Percentiles rank a stretch among this genome's conserved stretches.
Evolutionary conservation across 176 grass and related monocot genomes (phyloP).

Genomic region (Paspalum notatum): DNA sequence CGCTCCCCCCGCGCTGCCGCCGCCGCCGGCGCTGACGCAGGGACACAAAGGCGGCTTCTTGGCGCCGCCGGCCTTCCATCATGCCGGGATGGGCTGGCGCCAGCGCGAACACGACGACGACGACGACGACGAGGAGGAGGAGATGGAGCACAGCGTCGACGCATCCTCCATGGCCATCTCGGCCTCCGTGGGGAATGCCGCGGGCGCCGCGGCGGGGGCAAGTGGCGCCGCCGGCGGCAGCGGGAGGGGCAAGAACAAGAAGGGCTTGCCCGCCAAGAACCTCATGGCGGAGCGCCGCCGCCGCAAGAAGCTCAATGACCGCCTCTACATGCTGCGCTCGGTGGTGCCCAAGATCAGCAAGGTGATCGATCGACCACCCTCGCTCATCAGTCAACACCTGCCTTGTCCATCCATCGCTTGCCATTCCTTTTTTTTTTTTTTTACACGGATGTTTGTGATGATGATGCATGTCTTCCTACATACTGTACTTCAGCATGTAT

Average conservation of each 20-base stretch:
- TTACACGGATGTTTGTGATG: conserved; percentile 1
- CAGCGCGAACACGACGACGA: too few relatives aligned
- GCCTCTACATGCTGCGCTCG: conserved; percentile 83
- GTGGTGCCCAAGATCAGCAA: conserved; percentile 93
- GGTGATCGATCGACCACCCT: conserved; percentile 42
- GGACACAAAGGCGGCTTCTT: conserved; percentile 39
- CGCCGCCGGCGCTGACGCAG: background rate
- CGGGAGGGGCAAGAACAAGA: conserved; percentile 67
- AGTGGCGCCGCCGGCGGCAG: conserved; percentile 28
- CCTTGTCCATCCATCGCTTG: background rate
- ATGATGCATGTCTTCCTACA: too few relatives aligned
- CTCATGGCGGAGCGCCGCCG: conserved; percentile 81
- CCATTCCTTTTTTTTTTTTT: background rate
- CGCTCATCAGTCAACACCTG: background rate
- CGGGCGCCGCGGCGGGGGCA: background rate
- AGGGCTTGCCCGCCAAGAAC: conserved; percentile 82
- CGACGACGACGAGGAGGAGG: conserved; percentile 45
- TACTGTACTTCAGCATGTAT: background rate
- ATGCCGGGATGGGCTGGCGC: conserved; percentile 23
- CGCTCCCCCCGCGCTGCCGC: background rate
- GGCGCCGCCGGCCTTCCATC: conserved; percentile 20
- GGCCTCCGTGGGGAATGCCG: conserved; percentile 53
- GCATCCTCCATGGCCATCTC: conserved; percentile 54
- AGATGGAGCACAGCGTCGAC: conserved; percentile 55
- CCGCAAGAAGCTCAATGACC: conserved; percentile 83